These are phyloP conservation scores for Hyaloscypha variabilis DNA, from an alignment of 495 filamentous ascomycete species.

Conservation along the genomic window DNA sequence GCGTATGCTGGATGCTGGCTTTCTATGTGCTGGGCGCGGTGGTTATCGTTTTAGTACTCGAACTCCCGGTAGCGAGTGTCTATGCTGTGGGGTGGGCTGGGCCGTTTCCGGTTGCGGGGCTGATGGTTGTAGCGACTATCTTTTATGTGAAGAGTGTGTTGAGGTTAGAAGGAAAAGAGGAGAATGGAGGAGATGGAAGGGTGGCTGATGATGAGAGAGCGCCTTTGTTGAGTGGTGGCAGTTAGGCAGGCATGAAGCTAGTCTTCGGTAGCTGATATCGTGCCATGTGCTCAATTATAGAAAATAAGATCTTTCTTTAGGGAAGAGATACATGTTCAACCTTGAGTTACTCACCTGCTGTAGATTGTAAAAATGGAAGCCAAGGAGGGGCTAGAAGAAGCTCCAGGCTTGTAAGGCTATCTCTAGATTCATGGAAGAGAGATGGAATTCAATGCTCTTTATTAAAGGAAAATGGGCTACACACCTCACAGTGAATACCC, in stretches of 20 bases:
- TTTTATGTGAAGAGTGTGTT: conserved; percentile 24
- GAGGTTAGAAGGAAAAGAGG: conserved; percentile 16
- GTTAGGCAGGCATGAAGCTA: background rate
- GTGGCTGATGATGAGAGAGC: conserved; percentile 19
- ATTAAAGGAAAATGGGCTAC: too few relatives aligned
- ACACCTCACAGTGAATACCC: too few relatives aligned
- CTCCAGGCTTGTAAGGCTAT: too few relatives aligned
- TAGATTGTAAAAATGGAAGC: conserved; percentile 2
- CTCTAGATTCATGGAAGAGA: too few relatives aligned
- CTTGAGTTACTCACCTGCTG: too few relatives aligned
- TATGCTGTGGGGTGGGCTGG: conserved; percentile 31
- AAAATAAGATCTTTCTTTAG: too few relatives aligned
- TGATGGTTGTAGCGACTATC: conserved; percentile 23
- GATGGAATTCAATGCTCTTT: too few relatives aligned
- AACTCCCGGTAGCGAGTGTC: conserved; percentile 21
- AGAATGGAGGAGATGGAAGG: background rate
- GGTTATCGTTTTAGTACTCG: conserved; percentile 16
- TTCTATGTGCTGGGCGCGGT: conserved; percentile 19
- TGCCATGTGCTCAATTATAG: too few relatives aligned
- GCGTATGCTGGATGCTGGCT: conserved; percentile 23
- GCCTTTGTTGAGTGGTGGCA: conserved; percentile 17
- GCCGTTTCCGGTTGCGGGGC: conserved; percentile 23
- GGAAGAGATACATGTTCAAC: too few relatives aligned
- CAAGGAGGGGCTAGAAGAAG: too few relatives aligned
- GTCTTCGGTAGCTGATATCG: too few relatives aligned